These are phyloP conservation scores for Collybia mongolica DNA, from an alignment of 768 basidiomycete species.

Conservation along the genomic window DNA sequence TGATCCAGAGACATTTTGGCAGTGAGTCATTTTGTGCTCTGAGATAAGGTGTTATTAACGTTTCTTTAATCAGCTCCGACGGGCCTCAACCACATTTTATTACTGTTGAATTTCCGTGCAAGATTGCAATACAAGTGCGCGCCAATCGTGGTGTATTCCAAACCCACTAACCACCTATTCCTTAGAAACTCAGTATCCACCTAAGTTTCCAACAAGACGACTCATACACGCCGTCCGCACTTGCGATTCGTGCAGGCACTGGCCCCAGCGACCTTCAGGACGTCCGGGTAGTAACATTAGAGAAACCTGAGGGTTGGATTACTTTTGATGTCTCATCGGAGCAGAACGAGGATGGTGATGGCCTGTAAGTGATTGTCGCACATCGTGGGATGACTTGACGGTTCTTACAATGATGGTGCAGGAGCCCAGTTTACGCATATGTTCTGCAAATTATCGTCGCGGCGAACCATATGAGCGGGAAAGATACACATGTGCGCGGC, in stretches of 20 bases:
- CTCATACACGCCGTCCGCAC: constrained; percentile 93
- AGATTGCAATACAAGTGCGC: constrained; percentile 81
- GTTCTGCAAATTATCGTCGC: constrained; percentile 88
- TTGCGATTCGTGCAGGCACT: constrained; percentile 91
- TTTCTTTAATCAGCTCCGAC: constrained; percentile 58
- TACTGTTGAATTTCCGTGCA: constrained; percentile 89
- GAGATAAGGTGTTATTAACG: background rate
- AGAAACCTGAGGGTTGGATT: constrained; percentile 95
- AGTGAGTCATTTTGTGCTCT: constrained; percentile 55
- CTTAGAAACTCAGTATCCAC: constrained; percentile 82
- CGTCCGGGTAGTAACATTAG: constrained; percentile 78
- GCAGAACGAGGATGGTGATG: constrained; percentile 74
- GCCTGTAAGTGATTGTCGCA: constrained; percentile 53
- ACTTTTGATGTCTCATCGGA: constrained; percentile 83
- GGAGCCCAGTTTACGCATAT: constrained; percentile 86
- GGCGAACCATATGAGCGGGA: constrained; percentile 96
- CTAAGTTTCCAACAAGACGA: constrained; percentile 85
- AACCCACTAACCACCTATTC: background rate
- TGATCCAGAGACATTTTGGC: constrained; percentile 95
- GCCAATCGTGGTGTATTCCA: background rate
- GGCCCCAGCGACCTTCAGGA: constrained; percentile 92
- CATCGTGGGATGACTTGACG: background rate
- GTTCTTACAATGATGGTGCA: constrained; percentile 23
- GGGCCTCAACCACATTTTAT: constrained; percentile 98
- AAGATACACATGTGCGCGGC: constrained; percentile 97